Conservation (phyloP, 352 stramenopile species). For the Globisporangium alternatum region DNA sequence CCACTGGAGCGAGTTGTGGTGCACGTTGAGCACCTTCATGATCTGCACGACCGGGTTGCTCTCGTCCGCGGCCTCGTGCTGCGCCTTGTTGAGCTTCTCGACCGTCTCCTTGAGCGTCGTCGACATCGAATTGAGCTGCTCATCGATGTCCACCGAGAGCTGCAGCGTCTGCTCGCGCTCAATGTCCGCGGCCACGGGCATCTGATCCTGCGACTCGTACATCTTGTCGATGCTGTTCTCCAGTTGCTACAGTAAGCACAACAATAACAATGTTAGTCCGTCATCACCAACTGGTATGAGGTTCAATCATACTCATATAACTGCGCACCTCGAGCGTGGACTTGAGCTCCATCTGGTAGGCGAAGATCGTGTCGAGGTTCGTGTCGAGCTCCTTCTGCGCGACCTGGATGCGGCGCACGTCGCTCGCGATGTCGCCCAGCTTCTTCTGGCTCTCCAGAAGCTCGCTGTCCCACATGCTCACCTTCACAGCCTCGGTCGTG, state of each 20-base stretch:
- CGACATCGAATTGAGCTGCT: conserved; percentile 86
- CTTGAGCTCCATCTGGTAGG: conserved; percentile 88
- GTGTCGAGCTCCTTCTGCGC: conserved; percentile 84
- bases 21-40: conserved; percentile 88
- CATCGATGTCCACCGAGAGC: conserved; percentile 82
- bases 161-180: conserved; percentile 85
- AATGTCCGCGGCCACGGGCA: conserved; percentile 81
- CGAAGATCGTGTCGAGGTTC: conserved; percentile 86
- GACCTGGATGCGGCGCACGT: conserved; percentile 82
- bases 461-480: conserved; percentile 83
- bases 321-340: conserved; percentile 73
- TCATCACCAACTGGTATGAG: not conserved
- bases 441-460: conserved; percentile 86
- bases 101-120: conserved; percentile 86
- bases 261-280: conserved; percentile 7
- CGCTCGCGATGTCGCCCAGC: conserved; percentile 76
- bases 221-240: conserved; percentile 89
- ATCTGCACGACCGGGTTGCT: conserved; percentile 84
- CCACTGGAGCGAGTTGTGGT: conserved; percentile 88
- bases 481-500: conserved; percentile 86
- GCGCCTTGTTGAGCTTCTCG: conserved; percentile 83
- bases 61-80: conserved; percentile 65
- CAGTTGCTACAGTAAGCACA: conserved; percentile 49
- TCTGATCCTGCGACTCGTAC: conserved; percentile 84
- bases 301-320: not conserved